Base-by-base conservation (phyloP, 1,139 yeast species). In the Protomyces arabidopsidicola region DNA sequence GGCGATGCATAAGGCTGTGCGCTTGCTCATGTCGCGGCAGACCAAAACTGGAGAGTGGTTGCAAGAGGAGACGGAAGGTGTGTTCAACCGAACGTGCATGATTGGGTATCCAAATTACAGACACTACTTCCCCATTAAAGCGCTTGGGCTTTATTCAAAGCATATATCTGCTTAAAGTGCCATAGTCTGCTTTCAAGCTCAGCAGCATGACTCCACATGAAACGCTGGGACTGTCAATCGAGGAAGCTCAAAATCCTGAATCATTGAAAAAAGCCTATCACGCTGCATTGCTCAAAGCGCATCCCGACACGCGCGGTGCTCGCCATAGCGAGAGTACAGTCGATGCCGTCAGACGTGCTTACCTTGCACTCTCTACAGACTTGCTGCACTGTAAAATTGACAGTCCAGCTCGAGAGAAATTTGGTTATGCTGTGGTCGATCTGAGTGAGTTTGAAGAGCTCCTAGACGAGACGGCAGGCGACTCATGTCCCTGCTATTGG, bases 41-140 rank as follows among this genome's bases (percentile, higher is more conserved):
- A 74, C 79, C 54, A 73, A 79, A 0, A 83, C 85, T 35, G 99
- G 99, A 1, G 95, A 90, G 69, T 95, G 95, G 90, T 78, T 81
- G 65, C 86, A 82, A 72, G 97, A 93, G 72, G 88, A 84, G 60
- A 84, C 88, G 27, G 98, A 93, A 75, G 99, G 99, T 58, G 98
- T 93, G 0, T 95, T 95, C 79, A 95, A 95, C 74, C 97, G 93
- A 72, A 85, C 90, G 2, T 82, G 66, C 66, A 69, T 79, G 97
- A 95, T 95, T 72, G 98, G 93, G 74, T 95, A 95, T 73, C 98
- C 98, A 53, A 88, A 90, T 68, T 95, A 95, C 76, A 84, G 88
- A 75, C 93, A 87, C 72, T 78, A 90, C 68, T 95, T 95, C 75
- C 86, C 97, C 1, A 88, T 93, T 72, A 93, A 93, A 74, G 98